Conservation (phyloP, 768 basidiomycete species). For the Harrya chromipes region DNA sequence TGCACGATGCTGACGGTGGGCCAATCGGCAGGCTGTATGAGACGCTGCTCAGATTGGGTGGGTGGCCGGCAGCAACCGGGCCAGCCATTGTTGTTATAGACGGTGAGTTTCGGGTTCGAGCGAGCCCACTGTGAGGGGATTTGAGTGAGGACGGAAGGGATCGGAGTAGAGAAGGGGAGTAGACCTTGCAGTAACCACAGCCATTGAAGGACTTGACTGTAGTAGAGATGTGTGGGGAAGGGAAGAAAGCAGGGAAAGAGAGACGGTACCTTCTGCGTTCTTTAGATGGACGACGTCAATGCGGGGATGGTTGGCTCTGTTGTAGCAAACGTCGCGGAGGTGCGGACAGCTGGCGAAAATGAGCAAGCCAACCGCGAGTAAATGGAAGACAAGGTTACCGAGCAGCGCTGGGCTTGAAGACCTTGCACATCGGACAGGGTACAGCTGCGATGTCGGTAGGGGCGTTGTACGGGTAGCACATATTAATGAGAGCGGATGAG, state of each 20-base stretch:
- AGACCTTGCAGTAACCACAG: slow-evolving; percentile 88
- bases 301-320: slow-evolving; percentile 69
- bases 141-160: slow-evolving; percentile 25
- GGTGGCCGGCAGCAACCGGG: slow-evolving; percentile 89
- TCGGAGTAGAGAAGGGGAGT: slow-evolving; percentile 12
- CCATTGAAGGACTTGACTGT: slow-evolving; percentile 80
- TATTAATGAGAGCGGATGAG: slow-evolving; percentile 34
- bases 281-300: slow-evolving; percentile 76
- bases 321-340: slow-evolving; percentile 69
- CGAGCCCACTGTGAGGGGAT: slow-evolving; percentile 62
- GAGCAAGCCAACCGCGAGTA: slow-evolving; percentile 17
- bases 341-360: slow-evolving; percentile 65
- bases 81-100: slow-evolving; percentile 75
- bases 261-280: slow-evolving; percentile 77
- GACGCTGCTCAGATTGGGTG: slow-evolving; percentile 49
- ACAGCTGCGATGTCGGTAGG: slow-evolving; percentile 60
- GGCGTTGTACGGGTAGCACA: slow-evolving; percentile 75
- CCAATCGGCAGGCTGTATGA: slow-evolving; percentile 76
- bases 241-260: slow-evolving; percentile 6
- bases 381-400: slow-evolving; percentile 40
- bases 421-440: slow-evolving; percentile 83
- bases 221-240: slow-evolving; percentile 18
- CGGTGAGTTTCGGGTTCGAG: slow-evolving; percentile 52
- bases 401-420: slow-evolving; percentile 58
- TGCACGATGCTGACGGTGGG: slow-evolving; percentile 74